Evolutionary conservation across 495 filamentous ascomycete genomes (phyloP).

Genomic region (Apiosordaria backusii): DNA sequence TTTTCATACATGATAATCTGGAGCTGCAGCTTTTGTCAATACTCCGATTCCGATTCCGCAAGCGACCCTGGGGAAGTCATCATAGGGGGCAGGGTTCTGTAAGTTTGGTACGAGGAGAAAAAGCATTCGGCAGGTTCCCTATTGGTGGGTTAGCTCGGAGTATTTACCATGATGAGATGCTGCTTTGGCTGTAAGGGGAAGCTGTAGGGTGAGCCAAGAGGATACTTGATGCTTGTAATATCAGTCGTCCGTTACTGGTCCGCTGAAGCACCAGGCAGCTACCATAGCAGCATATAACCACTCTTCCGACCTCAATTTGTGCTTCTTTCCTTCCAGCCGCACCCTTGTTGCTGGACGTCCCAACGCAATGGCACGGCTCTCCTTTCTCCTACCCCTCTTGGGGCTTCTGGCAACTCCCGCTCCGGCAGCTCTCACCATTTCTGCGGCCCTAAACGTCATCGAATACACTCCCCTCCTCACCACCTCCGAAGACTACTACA

Average conservation of each 20-base stretch:
- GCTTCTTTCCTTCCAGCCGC: not conserved
- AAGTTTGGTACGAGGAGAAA: not conserved
- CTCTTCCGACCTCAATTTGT: not conserved
- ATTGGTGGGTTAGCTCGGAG: not conserved
- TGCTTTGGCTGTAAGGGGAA: not conserved
- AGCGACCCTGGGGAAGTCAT: not conserved
- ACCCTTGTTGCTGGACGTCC: not conserved
- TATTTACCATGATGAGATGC: not conserved
- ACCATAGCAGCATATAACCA: not conserved
- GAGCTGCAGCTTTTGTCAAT: not conserved
- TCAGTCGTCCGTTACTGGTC: not conserved
- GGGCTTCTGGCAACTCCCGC: not conserved
- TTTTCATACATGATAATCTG: not conserved
- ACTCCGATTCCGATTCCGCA: not conserved
- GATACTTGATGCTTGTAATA: not conserved
- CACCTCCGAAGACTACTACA: slow-evolving; percentile 34
- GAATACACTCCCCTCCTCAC: slow-evolving; percentile 35
- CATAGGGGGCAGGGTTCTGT: not conserved
- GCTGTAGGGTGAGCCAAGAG: not conserved
- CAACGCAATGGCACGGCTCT: not conserved
- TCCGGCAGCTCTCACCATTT: slow-evolving; percentile 7
- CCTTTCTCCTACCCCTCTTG: not conserved
- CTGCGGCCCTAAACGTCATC: slow-evolving; percentile 19
- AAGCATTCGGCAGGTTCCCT: not conserved
- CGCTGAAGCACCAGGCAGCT: not conserved